Conservation (phyloP, 345 rosid species). For the Linum trigynum region DNA sequence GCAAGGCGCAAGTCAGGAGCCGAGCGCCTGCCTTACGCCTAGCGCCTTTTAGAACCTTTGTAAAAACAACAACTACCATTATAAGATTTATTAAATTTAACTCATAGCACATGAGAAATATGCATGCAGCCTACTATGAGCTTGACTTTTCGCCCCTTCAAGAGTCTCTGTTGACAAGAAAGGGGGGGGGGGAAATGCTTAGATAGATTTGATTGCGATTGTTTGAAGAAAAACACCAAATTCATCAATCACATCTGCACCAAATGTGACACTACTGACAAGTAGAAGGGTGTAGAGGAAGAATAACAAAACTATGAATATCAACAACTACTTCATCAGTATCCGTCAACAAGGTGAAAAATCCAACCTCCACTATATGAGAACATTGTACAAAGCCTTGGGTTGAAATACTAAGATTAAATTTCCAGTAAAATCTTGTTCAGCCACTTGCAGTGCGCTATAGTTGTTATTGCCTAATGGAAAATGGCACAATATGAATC, state of each 20-base stretch:
- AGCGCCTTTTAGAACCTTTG: no score
- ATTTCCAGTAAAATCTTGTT: conserved; percentile 76
- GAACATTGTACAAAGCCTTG: conserved; percentile 60
- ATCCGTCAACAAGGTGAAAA: not conserved
- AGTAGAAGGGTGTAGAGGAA: conserved; percentile 1
- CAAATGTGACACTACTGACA: not conserved
- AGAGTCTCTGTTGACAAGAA: conserved; percentile 63
- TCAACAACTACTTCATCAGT: not conserved
- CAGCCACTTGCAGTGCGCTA: conserved; percentile 93
- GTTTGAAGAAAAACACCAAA: conserved; percentile 2
- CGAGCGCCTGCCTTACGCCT: no score
- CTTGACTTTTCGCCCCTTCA: conserved; percentile 55
- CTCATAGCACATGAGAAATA: conserved; percentile 7
- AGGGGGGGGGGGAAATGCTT: conserved; percentile 3
- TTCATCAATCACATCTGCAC: conserved; percentile 3
- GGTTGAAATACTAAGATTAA: conserved; percentile 60
- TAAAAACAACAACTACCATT: conserved; percentile 13
- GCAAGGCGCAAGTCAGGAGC: no score
- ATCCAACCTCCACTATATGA: conserved; percentile 74
- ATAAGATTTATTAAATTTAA: conserved; percentile 1
- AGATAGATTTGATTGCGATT: conserved; percentile 7
- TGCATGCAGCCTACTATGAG: conserved; percentile 55
- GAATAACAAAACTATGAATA: not conserved
- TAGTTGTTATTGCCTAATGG: conserved; percentile 59
- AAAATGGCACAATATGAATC: conserved; percentile 10